These are phyloP conservation scores for Mycena albidolilacea DNA, from an alignment of 768 basidiomycete genomes.

Conservation along the genomic window DNA sequence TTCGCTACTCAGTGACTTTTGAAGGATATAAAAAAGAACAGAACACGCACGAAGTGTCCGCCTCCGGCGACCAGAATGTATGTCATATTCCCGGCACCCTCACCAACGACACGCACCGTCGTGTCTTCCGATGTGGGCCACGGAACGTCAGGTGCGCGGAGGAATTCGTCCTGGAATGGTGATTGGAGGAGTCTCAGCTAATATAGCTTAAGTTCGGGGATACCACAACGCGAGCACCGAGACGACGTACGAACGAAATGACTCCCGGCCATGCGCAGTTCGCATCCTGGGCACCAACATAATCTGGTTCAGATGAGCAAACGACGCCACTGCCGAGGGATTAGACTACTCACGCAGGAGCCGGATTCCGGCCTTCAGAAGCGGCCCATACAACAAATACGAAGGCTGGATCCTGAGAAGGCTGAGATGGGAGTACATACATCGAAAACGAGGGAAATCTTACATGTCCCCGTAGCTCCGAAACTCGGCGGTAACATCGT, in stretches of 20 bases:
- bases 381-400: conserved; percentile 44
- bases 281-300: conserved; percentile 48
- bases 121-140: conserved; percentile 44
- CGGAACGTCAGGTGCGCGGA: conserved; percentile 44
- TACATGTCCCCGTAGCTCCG: conserved; percentile 41
- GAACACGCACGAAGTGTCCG: conserved; percentile 51
- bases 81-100: conserved; percentile 53
- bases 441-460: not conserved
- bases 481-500: conserved; percentile 31
- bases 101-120: conserved; percentile 46
- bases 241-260: conserved; percentile 43
- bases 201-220: not conserved
- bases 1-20: not conserved
- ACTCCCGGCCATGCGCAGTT: conserved; percentile 50
- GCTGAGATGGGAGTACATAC: not conserved
- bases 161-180: conserved; percentile 47
- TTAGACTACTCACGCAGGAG: conserved; percentile 43
- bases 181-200: conserved; percentile 47
- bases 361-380: conserved; percentile 47
- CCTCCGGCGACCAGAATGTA: conserved; percentile 49
- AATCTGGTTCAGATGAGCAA: conserved; percentile 41
- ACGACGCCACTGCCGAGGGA: not conserved
- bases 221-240: not conserved
- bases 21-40: not conserved
- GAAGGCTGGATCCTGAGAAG: conserved; percentile 21